phyloP scores from a whole-genome alignment of 2,329 filamentous ascomycete species.

The Arthrobotrys sinensis region DNA sequence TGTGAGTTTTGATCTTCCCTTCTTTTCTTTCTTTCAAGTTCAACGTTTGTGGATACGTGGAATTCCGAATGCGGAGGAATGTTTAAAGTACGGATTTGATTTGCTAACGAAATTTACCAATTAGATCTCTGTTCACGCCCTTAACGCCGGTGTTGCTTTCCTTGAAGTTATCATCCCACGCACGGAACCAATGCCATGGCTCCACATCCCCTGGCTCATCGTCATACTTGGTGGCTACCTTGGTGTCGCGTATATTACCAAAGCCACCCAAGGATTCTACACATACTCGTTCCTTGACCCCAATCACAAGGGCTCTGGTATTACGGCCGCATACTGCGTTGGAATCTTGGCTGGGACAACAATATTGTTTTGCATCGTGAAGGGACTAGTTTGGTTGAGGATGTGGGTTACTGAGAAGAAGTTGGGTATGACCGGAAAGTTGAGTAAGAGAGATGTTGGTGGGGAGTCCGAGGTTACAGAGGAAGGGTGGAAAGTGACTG shows the following conservation, averaged over 20 bases:
- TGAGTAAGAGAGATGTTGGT: constrained; percentile 64
- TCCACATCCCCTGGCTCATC: constrained; percentile 78
- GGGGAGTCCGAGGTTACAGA: constrained; percentile 63
- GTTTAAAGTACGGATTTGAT: neutral
- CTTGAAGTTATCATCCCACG: constrained; percentile 81
- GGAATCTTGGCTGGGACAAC: constrained; percentile 73
- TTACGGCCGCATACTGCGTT: constrained; percentile 77
- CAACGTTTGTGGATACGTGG: no score
- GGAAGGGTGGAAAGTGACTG: constrained; percentile 60
- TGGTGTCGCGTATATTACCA: constrained; percentile 80
- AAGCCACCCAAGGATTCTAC: constrained; percentile 80
- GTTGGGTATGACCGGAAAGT: constrained; percentile 68
- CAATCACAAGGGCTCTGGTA: constrained; percentile 69
- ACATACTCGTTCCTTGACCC: constrained; percentile 84
- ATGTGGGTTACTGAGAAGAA: constrained; percentile 70
- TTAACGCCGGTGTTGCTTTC: constrained; percentile 82
- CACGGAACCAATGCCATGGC: constrained; percentile 75
- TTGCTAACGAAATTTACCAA: constrained; percentile 38
- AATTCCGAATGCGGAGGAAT: neutral
- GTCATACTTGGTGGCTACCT: constrained; percentile 81
- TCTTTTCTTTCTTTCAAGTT: neutral
- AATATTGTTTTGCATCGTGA: constrained; percentile 72
- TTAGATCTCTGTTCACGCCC: constrained; percentile 78
- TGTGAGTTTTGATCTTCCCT: constrained; percentile 65
- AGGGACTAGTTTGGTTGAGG: constrained; percentile 72